Base-by-base conservation (phyloP, 2,329 filamentous ascomycete genomes). In the Leptographium radiaticola region DNA sequence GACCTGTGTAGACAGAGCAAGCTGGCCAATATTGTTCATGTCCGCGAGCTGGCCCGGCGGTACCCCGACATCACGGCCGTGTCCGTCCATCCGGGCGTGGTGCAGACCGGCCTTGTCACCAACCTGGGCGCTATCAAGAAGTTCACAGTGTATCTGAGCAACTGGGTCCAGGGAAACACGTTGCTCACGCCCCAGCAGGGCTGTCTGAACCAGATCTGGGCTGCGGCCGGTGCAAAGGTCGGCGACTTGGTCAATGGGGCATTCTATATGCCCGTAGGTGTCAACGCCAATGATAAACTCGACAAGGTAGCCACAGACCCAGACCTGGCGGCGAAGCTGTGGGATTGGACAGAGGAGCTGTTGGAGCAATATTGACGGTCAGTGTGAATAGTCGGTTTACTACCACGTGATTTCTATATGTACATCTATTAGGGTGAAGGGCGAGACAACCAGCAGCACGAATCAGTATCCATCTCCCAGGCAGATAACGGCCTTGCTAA, bases 151-250 rank as follows among this genome's bases (percentile, higher is more conserved):
- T 60, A 61, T 38, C 43, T 43, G 2, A 6, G 39, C 9, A 59
- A 57, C 46, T 46, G 54, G 34, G 0, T 62, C 5, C n/a, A 55
- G 36, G 58, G 62, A 1, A 42, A 53, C 1, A 18, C 20, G 1
- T 44, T 61, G 12, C 47, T 62, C 50, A 53, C 56, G 16, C 64
- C 66, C 2, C 63, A 69, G 40, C 59, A 70, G 54, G 71, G 70
- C 3, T 63, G 64, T 20, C 64, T 68, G 49, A 71, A 65, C 54
- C 66, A 70, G 58, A 58, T 74, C 10, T 75, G 71, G 69, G 66
- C 65, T 4, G 70, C 68, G 1, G 63, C 63, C 2, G 62, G 59
- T 0, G 62, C 56, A 15, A 55, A 54, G 40, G 60, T 48, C 46
- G 55, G 58, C 33, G 62, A 66, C 34, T 56, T 68, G 31, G 61